A percentile compares a stretch with the other conserved stretches of the same genome.
Conservation (phyloP, 2,329 filamentous ascomycete genomes). For the Aspergillus awamori region DNA sequence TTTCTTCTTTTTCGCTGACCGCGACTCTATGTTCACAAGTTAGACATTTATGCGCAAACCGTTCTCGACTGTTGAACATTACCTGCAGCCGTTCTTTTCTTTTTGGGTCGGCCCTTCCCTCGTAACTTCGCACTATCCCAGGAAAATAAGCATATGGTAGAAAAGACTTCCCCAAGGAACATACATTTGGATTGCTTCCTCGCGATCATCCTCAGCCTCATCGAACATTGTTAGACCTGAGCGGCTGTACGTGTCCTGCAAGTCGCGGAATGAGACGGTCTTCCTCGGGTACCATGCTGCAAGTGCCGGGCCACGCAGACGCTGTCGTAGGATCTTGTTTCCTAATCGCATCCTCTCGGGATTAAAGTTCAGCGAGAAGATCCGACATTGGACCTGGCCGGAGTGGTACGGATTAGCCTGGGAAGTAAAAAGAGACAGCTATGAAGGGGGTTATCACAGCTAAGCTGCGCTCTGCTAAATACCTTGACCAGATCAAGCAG, state of each 20-base stretch:
- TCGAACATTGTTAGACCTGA: constrained; percentile 70
- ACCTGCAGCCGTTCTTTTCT: constrained; percentile 68
- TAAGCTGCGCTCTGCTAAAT: constrained; percentile 14
- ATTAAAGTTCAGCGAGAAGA: constrained; percentile 92
- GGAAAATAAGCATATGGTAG: constrained; percentile 1
- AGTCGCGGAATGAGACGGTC: constrained; percentile 70
- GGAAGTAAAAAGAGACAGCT: neutral
- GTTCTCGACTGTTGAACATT: constrained; percentile 14
- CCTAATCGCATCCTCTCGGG: constrained; percentile 79
- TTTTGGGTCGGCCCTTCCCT: constrained; percentile 87
- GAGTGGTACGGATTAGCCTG: neutral
- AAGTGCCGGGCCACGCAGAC: constrained; percentile 79
- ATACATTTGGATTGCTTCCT: constrained; percentile 65
- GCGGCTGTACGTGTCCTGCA: constrained; percentile 68
- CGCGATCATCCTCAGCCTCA: constrained; percentile 77
- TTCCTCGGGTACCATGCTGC: constrained; percentile 86
- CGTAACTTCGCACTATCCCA: constrained; percentile 67
- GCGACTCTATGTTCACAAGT: constrained; percentile 25
- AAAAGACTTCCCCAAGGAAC: constrained; percentile 24
- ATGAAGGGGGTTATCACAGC: neutral
- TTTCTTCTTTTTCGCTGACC: constrained; percentile 34
- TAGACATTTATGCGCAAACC: neutral
- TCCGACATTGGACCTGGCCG: constrained; percentile 77
- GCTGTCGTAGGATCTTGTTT: constrained; percentile 88
- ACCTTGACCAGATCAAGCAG: constrained; percentile 78